Base-by-base conservation (phyloP, 805 yeast species). In the Sporopachydermia lactativora region DNA sequence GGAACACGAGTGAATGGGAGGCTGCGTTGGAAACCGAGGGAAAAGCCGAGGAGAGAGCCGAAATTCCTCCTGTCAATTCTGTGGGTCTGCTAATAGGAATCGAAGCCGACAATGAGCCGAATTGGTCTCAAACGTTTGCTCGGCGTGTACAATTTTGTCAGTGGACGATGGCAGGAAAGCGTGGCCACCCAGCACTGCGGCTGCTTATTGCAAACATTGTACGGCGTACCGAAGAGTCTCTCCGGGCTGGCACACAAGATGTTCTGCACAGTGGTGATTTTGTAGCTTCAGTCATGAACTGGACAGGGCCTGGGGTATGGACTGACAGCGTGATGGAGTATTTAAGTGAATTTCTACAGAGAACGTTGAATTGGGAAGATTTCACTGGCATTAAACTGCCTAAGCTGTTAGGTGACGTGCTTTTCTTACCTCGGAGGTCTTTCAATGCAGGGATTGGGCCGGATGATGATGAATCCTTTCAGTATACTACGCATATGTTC, bases 91-190 rank as follows among this genome's bases (percentile, higher is more conserved):
- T 73, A 34, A 58, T 74, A 18, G 68, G 72, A 4, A 61, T 75
- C 36, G 81, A 75, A 46, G 64, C 65, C 36, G 81, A 75, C 49
- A 59, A 71, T 41, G 69, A 65, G 42, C 66, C 66, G 37, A 62
- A 71, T 49, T 75, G 81, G 81, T 62, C 66, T 44, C 61, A 63
- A 39, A 65, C 70, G 43, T 60, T 63, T 51, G 64, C 68, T 17
- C 57, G 78, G 51, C 60, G 80, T 49, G 60, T 75, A 35, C 80
- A 75, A 51, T 70, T 75, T 48, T 75, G 77, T 40, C 80, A 75
- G 52, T 75, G 77, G 66, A 67, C 77, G 5, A 58, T 75, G 37
- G 77, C 73, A 53, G 66, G 77, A 17, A 74, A 71, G 49, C 72
- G 75, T 4, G 72, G 77, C 28, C 81, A 75, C 53, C 81, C 81